These are phyloP conservation scores for Helicocarpus griseus DNA, from an alignment of 2,329 filamentous ascomycete genomes.

Conservation along the genomic window DNA sequence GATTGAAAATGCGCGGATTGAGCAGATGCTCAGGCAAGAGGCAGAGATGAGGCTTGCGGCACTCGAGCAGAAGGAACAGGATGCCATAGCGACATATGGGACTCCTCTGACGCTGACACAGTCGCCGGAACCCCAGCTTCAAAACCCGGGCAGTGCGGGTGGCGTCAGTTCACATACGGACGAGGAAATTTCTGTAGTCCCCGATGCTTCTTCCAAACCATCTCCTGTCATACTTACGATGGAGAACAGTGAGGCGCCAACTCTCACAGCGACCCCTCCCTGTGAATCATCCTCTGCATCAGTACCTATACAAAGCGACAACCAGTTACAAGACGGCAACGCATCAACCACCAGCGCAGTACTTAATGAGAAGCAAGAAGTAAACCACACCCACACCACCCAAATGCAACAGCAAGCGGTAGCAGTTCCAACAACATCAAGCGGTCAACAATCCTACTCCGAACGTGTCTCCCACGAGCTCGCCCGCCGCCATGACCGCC, in stretches of 20 bases:
- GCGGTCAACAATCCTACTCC: constrained; percentile 12
- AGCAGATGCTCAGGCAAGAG: constrained; percentile 29
- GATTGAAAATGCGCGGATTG: constrained; percentile 35
- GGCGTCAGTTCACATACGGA: constrained; percentile 5
- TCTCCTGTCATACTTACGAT: constrained; percentile 1
- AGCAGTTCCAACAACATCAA: constrained; percentile 3
- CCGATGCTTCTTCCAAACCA: constrained; percentile 2
- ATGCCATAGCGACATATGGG: constrained; percentile 8
- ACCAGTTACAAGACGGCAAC: constrained; percentile 2
- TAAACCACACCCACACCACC: not conserved
- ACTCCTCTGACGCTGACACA: constrained; percentile 2
- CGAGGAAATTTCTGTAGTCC: constrained; percentile 6
- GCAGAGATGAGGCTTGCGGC: constrained; percentile 14
- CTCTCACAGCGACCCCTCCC: not conserved
- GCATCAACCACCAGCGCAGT: constrained; percentile 10
- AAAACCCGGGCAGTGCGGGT: constrained; percentile 3
- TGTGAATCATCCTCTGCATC: constrained; percentile 10
- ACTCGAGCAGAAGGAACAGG: constrained; percentile 9
- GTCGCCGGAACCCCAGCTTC: constrained; percentile 5
- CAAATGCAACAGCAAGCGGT: constrained; percentile 5
- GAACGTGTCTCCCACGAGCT: constrained; percentile 5
- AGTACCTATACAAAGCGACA: constrained; percentile 11
- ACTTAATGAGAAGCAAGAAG: constrained; percentile 12
- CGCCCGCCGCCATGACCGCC: constrained; percentile 5
- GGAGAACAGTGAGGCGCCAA: constrained; percentile 2